phyloP scores from a whole-genome alignment of 2,329 filamentous ascomycete species.

The Trichoderma citrinoviride region DNA sequence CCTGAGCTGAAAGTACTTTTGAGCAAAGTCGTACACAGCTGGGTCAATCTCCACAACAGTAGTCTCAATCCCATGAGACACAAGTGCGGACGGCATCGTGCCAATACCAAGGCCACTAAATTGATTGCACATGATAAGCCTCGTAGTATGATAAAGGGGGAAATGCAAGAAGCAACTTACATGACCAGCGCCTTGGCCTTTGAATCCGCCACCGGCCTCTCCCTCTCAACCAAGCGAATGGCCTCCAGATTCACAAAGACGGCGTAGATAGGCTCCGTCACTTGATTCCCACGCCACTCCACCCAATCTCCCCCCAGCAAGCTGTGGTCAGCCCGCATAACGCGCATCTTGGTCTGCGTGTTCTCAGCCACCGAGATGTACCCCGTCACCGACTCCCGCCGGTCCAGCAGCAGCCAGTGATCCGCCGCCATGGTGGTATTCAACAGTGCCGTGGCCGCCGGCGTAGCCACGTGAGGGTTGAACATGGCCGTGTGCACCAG shows the following conservation, averaged over 20 bases:
- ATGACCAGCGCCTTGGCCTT: slow-evolving; percentile 80
- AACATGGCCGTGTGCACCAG: slow-evolving; percentile 66
- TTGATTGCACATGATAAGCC: not conserved
- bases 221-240: slow-evolving; percentile 71
- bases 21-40: slow-evolving; percentile 78
- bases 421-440: slow-evolving; percentile 64
- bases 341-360: slow-evolving; percentile 65
- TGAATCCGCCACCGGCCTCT: slow-evolving; percentile 53
- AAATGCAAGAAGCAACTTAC: slow-evolving; percentile 47
- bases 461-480: slow-evolving; percentile 71
- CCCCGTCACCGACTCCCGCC: slow-evolving; percentile 82
- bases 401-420: slow-evolving; percentile 74
- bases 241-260: slow-evolving; percentile 97
- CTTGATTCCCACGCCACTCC: slow-evolving; percentile 48
- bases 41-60: slow-evolving; percentile 96
- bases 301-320: slow-evolving; percentile 91
- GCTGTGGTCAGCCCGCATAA: slow-evolving; percentile 91
- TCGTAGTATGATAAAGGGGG: not conserved
- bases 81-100: slow-evolving; percentile 81
- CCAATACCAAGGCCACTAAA: slow-evolving; percentile 83
- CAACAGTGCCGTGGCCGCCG: slow-evolving; percentile 57
- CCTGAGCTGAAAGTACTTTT: slow-evolving; percentile 77
- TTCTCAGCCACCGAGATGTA: slow-evolving; percentile 91
- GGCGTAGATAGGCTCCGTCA: slow-evolving; percentile 86
- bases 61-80: slow-evolving; percentile 84